phyloP scores from a whole-genome alignment of 805 yeast species.

The Wickerhamiella kurtzmanii region DNA sequence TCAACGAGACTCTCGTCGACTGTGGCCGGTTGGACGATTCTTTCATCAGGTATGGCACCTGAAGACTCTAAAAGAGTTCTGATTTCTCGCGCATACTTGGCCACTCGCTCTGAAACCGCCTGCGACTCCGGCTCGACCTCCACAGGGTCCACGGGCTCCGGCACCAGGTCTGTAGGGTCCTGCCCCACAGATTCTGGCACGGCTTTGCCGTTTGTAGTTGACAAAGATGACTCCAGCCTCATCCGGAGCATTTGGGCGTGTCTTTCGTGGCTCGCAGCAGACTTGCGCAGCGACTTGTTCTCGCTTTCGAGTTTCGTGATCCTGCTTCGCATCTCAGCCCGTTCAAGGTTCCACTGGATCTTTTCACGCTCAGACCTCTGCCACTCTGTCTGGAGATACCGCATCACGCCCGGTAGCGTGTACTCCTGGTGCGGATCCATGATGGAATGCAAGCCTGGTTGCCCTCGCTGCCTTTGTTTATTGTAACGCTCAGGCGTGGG shows the following conservation, averaged over 20 bases:
- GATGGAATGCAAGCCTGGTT: background rate
- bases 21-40: background rate
- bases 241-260: slow-evolving; percentile 22
- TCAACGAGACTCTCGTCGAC: background rate
- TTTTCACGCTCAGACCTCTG: slow-evolving; percentile 47
- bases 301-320: slow-evolving; percentile 43
- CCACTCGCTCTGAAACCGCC: background rate
- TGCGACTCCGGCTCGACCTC: background rate
- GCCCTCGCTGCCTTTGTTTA: too few species aligned
- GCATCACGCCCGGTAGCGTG: slow-evolving; percentile 42
- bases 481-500: too few species aligned
- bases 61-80: background rate
- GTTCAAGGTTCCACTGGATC: slow-evolving; percentile 47
- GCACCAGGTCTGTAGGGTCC: background rate
- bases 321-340: slow-evolving; percentile 43
- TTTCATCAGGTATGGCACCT: background rate
- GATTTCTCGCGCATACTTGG: background rate
- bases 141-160: background rate
- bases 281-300: slow-evolving; percentile 29
- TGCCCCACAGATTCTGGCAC: background rate
- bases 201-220: background rate
- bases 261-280: slow-evolving; percentile 18
- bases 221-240: background rate
- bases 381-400: slow-evolving; percentile 49
- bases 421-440: slow-evolving; percentile 16